A percentile compares a stretch with the other conserved stretches of the same genome.
Conservation (phyloP, 192 early-diverging fungal species). For the Powellomyces hirtus region DNA sequence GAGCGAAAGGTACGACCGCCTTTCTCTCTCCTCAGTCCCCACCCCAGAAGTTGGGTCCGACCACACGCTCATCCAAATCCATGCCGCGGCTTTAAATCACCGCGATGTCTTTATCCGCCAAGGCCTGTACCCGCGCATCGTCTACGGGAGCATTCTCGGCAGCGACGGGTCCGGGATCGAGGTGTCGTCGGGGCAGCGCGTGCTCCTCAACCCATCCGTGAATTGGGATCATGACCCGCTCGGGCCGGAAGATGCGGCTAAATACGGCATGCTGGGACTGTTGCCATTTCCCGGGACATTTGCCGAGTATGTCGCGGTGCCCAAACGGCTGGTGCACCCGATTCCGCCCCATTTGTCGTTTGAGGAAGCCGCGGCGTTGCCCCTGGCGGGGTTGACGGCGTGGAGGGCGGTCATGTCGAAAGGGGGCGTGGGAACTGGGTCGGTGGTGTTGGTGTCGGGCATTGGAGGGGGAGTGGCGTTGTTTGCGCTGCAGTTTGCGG, state of each 20-base stretch:
- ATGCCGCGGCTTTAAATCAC: constrained; percentile 45
- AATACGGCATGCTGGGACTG: constrained; percentile 39
- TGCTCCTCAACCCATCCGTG: constrained; percentile 46
- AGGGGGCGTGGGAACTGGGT: constrained; percentile 48
- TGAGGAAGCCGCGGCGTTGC: constrained; percentile 65
- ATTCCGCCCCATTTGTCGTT: constrained; percentile 59
- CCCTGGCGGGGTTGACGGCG: constrained; percentile 59
- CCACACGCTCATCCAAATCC: constrained; percentile 20
- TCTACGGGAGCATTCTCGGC: constrained; percentile 52
- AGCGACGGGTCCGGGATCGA: constrained; percentile 59
- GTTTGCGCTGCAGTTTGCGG: constrained; percentile 62
- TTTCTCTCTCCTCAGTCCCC: too few species aligned
- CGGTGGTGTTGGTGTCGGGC: constrained; percentile 65
- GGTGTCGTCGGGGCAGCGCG: constrained; percentile 24
- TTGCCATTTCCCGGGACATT: constrained; percentile 51
- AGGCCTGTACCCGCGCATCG: constrained; percentile 55
- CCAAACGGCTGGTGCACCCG: constrained; percentile 42
- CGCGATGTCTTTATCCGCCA: constrained; percentile 51
- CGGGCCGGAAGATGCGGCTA: constrained; percentile 51
- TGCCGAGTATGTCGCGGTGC: constrained; percentile 52
- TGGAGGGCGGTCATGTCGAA: constrained; percentile 63
- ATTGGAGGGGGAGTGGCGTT: constrained; percentile 65
- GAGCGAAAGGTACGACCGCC: too few species aligned
- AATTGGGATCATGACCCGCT: constrained; percentile 55
- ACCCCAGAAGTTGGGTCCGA: background rate